Percentiles rank a stretch among this genome's conserved stretches.
phyloP scores from a whole-genome alignment of 495 filamentous ascomycete genomes.

The Penicillium psychrofluorescens region DNA sequence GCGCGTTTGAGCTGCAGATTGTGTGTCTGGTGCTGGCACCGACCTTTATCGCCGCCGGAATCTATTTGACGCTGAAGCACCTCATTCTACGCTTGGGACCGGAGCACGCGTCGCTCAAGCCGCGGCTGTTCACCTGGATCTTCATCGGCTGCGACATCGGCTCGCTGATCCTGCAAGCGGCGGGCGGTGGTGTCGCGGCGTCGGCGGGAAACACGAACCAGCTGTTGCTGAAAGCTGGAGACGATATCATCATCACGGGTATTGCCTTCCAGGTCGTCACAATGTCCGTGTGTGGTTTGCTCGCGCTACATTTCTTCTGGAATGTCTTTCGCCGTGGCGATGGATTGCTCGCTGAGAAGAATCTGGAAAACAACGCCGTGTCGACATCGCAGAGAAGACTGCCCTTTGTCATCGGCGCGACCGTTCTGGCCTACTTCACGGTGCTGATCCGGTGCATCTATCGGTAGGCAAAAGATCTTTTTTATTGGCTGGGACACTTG shows the following conservation, averaged over 20 bases:
- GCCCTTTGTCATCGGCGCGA: conserved; percentile 41
- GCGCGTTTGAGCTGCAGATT: conserved; percentile 61
- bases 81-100: conserved; percentile 49
- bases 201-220: conserved; percentile 16
- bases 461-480: conserved; percentile 32
- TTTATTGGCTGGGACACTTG: conserved; percentile 3
- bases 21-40: conserved; percentile 60
- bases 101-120: conserved; percentile 45
- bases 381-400: conserved; percentile 32
- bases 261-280: conserved; percentile 65
- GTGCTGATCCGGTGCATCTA: conserved; percentile 63
- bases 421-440: conserved; percentile 49
- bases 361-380: conserved; percentile 6
- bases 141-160: conserved; percentile 62
- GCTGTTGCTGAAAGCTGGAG: conserved; percentile 26
- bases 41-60: conserved; percentile 55
- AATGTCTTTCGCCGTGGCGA: conserved; percentile 30
- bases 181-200: conserved; percentile 54
- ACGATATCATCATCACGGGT: conserved; percentile 64
- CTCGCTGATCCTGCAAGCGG: conserved; percentile 56
- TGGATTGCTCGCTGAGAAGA: conserved; percentile 23
- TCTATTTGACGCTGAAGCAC: conserved; percentile 65
- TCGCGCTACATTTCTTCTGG: conserved; percentile 44
- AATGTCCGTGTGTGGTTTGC: conserved; percentile 47
- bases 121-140: conserved; percentile 56